Conservation (phyloP, 228 moss, liverwort and hornwort genomes). For the Sphagnum fallax region DNA sequence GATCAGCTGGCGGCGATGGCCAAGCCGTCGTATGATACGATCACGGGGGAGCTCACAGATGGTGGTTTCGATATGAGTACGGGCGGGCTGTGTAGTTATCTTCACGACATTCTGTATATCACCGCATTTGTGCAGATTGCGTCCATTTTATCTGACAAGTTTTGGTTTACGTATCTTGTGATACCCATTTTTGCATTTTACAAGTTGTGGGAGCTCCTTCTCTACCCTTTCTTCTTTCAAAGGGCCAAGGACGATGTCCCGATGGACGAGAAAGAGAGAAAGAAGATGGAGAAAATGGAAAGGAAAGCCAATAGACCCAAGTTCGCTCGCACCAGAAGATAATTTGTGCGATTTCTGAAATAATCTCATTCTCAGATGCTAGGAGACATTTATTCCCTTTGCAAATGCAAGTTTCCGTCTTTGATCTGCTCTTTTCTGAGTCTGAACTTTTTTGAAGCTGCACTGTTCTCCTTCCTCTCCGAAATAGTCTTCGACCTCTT, state of each 20-base stretch:
- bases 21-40: constrained; percentile 44
- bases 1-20: constrained; percentile 80
- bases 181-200: constrained; percentile 73
- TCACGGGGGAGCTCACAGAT: constrained; percentile 69
- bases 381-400: too few species aligned
- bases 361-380: too few species aligned
- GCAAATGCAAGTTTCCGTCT: too few species aligned
- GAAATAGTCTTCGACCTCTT: too few species aligned
- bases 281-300: constrained; percentile 55
- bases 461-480: too few species aligned
- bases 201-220: constrained; percentile 65
- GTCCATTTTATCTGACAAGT: constrained; percentile 76
- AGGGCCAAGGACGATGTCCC: constrained; percentile 24
- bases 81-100: constrained; percentile 71
- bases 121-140: constrained; percentile 77
- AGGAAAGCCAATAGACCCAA: constrained; percentile 53
- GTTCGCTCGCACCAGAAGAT: constrained; percentile 37
- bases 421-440: too few species aligned
- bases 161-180: constrained; percentile 71
- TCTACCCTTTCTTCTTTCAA: constrained; percentile 41
- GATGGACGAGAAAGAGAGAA: constrained; percentile 49
- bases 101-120: constrained; percentile 86
- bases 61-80: constrained; percentile 84
- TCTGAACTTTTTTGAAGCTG: too few species aligned
- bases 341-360: constrained; percentile 4